Evolutionary conservation across 148 eudicot genomes (phyloP).

Genomic region (Diospyros lotus): DNA sequence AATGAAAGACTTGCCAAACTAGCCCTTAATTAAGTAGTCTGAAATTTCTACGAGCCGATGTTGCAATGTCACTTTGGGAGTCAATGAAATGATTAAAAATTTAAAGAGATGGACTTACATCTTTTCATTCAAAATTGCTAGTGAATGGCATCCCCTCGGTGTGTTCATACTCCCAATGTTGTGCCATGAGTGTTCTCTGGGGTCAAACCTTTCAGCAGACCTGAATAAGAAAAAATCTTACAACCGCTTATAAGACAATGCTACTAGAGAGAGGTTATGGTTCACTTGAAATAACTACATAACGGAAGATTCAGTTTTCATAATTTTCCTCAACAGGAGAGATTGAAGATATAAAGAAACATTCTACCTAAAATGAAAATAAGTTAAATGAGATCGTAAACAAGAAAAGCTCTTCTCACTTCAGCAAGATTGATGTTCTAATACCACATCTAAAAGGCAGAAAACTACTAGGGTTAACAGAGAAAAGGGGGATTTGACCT

Average conservation of each 20-base stretch:
- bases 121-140: slow-evolving; percentile 68
- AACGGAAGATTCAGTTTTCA: neutral
- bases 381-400: no score
- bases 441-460: no score
- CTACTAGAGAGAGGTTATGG: neutral
- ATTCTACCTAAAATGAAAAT: no score
- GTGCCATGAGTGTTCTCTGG: slow-evolving; percentile 86
- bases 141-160: slow-evolving; percentile 57
- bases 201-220: slow-evolving; percentile 87
- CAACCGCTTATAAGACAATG: slow-evolving; percentile 10
- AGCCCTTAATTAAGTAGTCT: no score
- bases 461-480: no score
- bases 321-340: neutral
- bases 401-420: no score
- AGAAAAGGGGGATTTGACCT: no score
- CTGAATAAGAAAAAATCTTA: slow-evolving; percentile 33
- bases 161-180: slow-evolving; percentile 55
- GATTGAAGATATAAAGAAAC: no score
- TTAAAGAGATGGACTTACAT: slow-evolving; percentile 41
- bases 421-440: no score
- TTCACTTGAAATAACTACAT: neutral
- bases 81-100: neutral
- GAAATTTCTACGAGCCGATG: neutral
- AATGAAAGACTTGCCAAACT: no score
- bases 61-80: neutral